Evolutionary conservation across 805 yeast genomes (phyloP), one percentile per base, ranked within the genome.

Genomic region (Kluyveromyces starmeri): DNA sequence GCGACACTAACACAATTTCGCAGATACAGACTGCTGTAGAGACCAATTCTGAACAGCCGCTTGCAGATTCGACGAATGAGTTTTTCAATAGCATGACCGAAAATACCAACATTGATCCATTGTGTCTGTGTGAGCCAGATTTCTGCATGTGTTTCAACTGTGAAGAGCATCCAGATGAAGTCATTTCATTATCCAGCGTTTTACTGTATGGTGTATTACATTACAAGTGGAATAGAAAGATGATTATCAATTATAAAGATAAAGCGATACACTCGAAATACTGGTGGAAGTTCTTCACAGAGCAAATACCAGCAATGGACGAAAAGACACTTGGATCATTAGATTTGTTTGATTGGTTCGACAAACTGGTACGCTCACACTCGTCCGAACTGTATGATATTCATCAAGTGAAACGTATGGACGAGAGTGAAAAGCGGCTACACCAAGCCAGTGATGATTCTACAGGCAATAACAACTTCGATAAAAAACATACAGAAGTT

Each of bases 211-310:
- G 61, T n/a, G 28, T 54, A 12, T 29, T 44, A 13, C 46, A 56
- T 34, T 37, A 43, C 7, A 46, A 43, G 11, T 36, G 55, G 32
- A 48, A 42, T 24, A 46, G 46, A 20, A 54, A 53, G 38, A 47
- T 53, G 10, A 36, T 50, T 3, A 53, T 56, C 11, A 43, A 46
- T 26, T 54, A 36, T 38, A 49, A 46, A 32, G 44, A 48, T 22
- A 53, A 48, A 33, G 35, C 55, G 13, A 45, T 56, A 13, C 59
- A 59, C 17, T 53, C 59, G 4, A 47, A 43, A 30, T 55, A 43
- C 37, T 56, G 61, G 61, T 56, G 61, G 61, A 49, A 51, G 27
- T 48, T 51, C 21, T 21, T 56, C 17, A 47, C 44, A 15, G 34
- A 42, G n/a, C 51, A 51, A 27, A 24, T 54, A 6, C 59, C 58